A percentile compares a stretch with the other conserved stretches of the same genome.
Evolutionary conservation across 345 rosid genomes (phyloP).

Genomic region (Laguncularia racemosa): DNA sequence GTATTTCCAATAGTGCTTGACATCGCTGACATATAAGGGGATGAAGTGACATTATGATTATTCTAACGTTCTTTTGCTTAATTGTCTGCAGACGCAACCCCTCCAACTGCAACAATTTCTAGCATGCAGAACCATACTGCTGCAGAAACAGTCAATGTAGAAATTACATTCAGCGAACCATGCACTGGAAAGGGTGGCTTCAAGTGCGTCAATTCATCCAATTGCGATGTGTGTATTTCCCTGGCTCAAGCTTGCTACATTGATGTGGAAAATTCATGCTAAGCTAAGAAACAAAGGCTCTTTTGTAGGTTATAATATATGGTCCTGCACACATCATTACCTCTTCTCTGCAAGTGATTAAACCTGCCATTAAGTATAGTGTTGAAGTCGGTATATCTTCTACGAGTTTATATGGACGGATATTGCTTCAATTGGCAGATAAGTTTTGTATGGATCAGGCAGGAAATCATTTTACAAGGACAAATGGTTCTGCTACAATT

Average conservation of each 20-base stretch:
- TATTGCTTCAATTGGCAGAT: slow-evolving; percentile 31
- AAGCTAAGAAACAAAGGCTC: neutral
- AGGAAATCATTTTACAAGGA: slow-evolving; percentile 37
- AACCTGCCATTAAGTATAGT: slow-evolving; percentile 25
- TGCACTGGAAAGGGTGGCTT: slow-evolving; percentile 41
- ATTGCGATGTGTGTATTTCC: slow-evolving; percentile 29
- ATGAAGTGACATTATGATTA: no score
- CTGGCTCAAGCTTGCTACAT: neutral
- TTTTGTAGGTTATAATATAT: slow-evolving; percentile 25
- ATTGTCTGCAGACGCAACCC: slow-evolving; percentile 25
- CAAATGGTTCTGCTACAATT: slow-evolving; percentile 25
- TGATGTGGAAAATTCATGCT: no score
- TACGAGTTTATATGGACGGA: slow-evolving; percentile 18
- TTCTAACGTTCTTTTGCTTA: neutral
- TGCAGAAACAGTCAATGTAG: slow-evolving; percentile 30
- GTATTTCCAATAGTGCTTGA: neutral
- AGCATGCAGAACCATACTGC: slow-evolving; percentile 30
- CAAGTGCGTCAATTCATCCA: slow-evolving; percentile 39
- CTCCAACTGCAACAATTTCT: slow-evolving; percentile 40
- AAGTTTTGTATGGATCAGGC: slow-evolving; percentile 35
- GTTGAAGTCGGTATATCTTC: slow-evolving; percentile 20
- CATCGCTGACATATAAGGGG: neutral
- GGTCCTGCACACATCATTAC: slow-evolving; percentile 32
- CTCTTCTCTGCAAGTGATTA: slow-evolving; percentile 22
- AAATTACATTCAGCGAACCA: slow-evolving; percentile 36